Evolutionary conservation across 1,139 yeast species (phyloP).

Genomic region (Diutina pseudorugosa): DNA sequence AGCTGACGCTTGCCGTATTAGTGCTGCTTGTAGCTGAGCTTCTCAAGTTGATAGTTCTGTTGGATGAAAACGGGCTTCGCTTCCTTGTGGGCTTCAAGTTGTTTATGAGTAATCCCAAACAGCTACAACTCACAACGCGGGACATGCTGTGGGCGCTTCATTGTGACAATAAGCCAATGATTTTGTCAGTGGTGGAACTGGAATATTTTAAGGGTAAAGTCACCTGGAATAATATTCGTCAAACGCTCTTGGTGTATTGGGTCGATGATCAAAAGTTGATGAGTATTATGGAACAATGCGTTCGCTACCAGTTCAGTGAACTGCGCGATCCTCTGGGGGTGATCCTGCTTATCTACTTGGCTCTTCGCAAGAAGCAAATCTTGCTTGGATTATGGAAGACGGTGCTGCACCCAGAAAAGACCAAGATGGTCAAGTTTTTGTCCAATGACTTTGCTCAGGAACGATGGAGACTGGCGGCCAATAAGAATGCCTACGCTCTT

Average conservation of each 20-base stretch:
- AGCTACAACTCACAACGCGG: slow-evolving; percentile 48
- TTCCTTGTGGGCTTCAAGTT: slow-evolving; percentile 65
- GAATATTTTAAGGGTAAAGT: slow-evolving; percentile 26
- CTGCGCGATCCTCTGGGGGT: slow-evolving; percentile 59
- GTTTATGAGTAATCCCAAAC: slow-evolving; percentile 37
- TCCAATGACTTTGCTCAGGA: slow-evolving; percentile 60
- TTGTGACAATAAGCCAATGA: slow-evolving; percentile 61
- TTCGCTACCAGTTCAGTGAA: slow-evolving; percentile 52
- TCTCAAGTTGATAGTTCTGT: slow-evolving; percentile 28
- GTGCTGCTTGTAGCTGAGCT: slow-evolving; percentile 52
- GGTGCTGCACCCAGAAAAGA: slow-evolving; percentile 66
- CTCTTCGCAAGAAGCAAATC: slow-evolving; percentile 66
- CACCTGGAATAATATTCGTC: slow-evolving; percentile 50
- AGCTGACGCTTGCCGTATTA: slow-evolving; percentile 64
- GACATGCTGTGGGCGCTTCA: slow-evolving; percentile 85
- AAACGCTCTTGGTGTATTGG: slow-evolving; percentile 69
- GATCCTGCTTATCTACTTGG: slow-evolving; percentile 66
- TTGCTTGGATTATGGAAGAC: slow-evolving; percentile 78
- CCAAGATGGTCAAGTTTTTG: slow-evolving; percentile 67
- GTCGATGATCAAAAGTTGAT: slow-evolving; percentile 35
- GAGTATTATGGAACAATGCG: slow-evolving; percentile 52
- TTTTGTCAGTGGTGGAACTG: slow-evolving; percentile 44
- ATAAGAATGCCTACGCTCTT: slow-evolving; percentile 84
- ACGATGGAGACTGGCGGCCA: slow-evolving; percentile 81
- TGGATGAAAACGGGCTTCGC: slow-evolving; percentile 65